These are phyloP conservation scores for Colletotrichum melonis DNA, from an alignment of 2,329 filamentous ascomycete species.

Conservation along the genomic window DNA sequence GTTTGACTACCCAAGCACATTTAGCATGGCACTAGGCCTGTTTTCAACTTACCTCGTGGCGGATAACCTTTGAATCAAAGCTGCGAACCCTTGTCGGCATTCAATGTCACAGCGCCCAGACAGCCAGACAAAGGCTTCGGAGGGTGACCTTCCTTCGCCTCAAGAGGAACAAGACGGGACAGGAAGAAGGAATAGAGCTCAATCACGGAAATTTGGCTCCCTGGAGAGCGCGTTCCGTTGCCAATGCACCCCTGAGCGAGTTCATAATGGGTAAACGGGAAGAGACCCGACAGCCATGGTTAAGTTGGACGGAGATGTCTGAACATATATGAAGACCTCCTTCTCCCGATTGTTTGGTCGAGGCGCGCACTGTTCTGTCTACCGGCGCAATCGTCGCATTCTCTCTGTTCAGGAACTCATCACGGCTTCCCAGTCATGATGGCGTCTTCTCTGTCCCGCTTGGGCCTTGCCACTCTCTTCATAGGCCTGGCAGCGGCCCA, in stretches of 20 bases:
- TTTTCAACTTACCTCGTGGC: not conserved
- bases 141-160: conserved; percentile 14
- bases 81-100: not conserved
- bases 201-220: not conserved
- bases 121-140: conserved; percentile 11
- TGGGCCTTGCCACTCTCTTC: conserved; percentile 38
- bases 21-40: not conserved
- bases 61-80: not conserved
- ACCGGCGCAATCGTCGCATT: not conserved
- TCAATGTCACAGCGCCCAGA: not conserved
- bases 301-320: not conserved
- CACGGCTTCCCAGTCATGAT: conserved; percentile 7
- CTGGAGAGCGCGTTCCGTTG: not conserved
- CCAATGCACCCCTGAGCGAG: not conserved
- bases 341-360: not conserved
- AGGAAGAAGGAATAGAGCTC: not conserved
- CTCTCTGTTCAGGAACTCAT: not conserved
- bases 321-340: conserved; percentile 1
- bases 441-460: conserved; percentile 15
- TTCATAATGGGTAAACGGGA: not conserved
- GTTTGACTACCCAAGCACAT: not conserved
- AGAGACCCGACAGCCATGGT: not conserved
- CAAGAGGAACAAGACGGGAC: not conserved
- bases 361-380: not conserved
- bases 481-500: conserved; percentile 48